Conservation (phyloP, 805 yeast genomes). For the Yarrowia sp. region DNA sequence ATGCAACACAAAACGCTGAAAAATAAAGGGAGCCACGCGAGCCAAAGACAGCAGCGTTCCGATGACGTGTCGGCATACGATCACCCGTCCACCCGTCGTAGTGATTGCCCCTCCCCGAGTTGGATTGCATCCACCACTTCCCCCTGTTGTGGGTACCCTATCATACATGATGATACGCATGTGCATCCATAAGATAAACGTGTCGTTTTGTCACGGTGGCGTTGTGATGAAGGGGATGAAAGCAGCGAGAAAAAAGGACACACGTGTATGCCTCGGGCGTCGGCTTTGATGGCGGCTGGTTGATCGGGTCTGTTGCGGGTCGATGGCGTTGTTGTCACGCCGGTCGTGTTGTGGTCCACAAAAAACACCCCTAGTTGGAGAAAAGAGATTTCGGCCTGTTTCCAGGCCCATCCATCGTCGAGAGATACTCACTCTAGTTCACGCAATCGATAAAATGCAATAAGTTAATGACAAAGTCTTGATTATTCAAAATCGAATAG, state of each 20-base stretch:
- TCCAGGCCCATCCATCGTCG: constrained; percentile 34
- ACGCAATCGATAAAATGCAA: constrained; percentile 38
- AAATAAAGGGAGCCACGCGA: constrained; percentile 31
- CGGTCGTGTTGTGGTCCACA: too few species aligned
- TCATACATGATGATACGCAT: constrained; percentile 38
- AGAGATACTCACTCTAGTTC: constrained; percentile 38
- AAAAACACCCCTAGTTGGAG: constrained; percentile 4
- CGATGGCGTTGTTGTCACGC: constrained; percentile 16
- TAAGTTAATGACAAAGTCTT: constrained; percentile 37
- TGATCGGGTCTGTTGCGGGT: background rate
- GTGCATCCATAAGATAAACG: constrained; percentile 36
- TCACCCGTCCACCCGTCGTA: background rate
- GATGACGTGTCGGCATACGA: background rate
- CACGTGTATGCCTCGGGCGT: background rate
- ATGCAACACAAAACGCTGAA: background rate
- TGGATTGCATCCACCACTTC: background rate
- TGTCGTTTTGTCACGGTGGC: constrained; percentile 38
- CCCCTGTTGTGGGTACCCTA: constrained; percentile 22
- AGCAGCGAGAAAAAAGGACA: background rate
- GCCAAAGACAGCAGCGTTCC: background rate
- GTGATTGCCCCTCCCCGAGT: background rate
- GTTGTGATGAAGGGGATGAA: background rate
- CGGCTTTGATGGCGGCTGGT: background rate
- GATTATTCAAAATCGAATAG: constrained; percentile 38
- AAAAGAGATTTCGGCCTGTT: background rate